Base-by-base conservation (phyloP, 2,329 filamentous ascomycete genomes). In the Sclerotinia nivalis region DNA sequence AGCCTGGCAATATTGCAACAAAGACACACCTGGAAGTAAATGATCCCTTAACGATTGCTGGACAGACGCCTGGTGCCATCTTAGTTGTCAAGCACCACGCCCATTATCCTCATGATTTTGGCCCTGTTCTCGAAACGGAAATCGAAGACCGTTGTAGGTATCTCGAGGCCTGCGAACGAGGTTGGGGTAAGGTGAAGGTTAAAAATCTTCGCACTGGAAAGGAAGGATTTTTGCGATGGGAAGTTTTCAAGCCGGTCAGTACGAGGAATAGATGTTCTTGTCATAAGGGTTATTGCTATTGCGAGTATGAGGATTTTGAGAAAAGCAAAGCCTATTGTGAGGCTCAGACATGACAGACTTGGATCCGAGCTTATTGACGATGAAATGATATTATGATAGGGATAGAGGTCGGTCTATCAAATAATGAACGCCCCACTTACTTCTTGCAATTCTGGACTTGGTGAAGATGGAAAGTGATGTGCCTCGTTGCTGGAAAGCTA, bases 291-390 rank as follows among this genome's bases (percentile, higher is more conserved):
- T 18, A 9, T n/a, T 69, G 67, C 7, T 47, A 56, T 40, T 69
- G 67, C 20, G 25, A 40, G 28, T 69, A 69, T 43, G 59, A 69
- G 28, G 40, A 69, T 22, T 60, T 52, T n/a, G 56, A 62, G n/a
- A n/a, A 50, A 10, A 68, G 66, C 47, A 37, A 20, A 25, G 13
- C 22, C 0, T 64, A 64, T 40, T 64, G 60, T 45, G 31, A 50
- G 2, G 28, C 31, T 25, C 22, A 25, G 6, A 28, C 3, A 40
- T 50, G 31, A 62, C 9, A 22, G n/a, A 4, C 12, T 28, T 18
- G 31, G n/a, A 5, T 20, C 5, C 4, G 13, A 20, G 31, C 40
- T 8, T 25, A 12, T 37, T 12, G 31, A 50, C 34, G 45, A 50
- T 13, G 45, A 25, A 50, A 40, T 20, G 60, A 50, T 40, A 18